Evolutionary conservation across 768 basidiomycete species (phyloP), one percentile per base, ranked within the genome.

Genomic region (Lentinus tigrinus): DNA sequence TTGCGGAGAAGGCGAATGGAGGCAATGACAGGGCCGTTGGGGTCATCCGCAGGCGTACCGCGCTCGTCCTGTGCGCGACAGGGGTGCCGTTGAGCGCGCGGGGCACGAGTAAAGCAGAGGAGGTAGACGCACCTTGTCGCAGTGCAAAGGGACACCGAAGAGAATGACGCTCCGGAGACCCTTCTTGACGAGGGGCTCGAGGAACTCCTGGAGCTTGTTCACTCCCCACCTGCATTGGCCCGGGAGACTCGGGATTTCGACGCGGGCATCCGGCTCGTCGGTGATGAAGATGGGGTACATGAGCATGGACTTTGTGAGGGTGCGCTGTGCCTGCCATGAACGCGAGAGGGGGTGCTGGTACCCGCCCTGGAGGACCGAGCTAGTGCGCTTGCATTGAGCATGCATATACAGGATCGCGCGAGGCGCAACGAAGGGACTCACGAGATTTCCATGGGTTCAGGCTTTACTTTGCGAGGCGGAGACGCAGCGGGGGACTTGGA

Each of bases 261-360:
- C 86, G 70, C 84, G 82, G 7, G 93, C 92, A 58, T 94, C 81
- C 2, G 93, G 88, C 58, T 98, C 93, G 73, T 98, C 96, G 17
- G 95, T 94, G 66, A 98, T 90, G 72, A 99, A 98, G 68, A 99
- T 95, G 7, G 97, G 97, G 73, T 98, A 99, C 91, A 98, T 98
- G 73, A 99, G 82, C 95, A 98, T 97, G 63, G 84, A 83, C 71
- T 93, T 95, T 24, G 88, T 87, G 68, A 95, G 83, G 57, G 83
- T 80, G 47, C 89, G 85, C 57, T 85, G 84, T 24, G 83, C 81
- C 74, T 99, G 96, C 87, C 91, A 95, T 75, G 84, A 80, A 21
- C 96, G 88, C 8, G 93, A 82, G 63, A 92, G 82, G 16, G 95
- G 90, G 74, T 98, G 94, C 57, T 91, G 87, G 77, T 96, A 97